Base-by-base conservation (phyloP, 306 rosid genomes). In the Prunus armeniaca region DNA sequence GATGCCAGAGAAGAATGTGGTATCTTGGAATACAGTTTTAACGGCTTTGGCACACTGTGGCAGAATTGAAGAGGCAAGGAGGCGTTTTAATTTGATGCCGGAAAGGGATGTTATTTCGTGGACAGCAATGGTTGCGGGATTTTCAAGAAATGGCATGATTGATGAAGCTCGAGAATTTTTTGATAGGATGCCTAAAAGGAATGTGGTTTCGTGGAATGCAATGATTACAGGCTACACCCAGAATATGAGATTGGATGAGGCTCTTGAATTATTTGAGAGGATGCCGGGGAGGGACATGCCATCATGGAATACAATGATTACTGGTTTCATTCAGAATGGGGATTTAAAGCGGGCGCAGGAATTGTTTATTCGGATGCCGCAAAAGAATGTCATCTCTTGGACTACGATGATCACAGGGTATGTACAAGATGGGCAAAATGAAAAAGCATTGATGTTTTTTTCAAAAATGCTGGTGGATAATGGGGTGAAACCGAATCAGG, bases 201-300 rank as follows among this genome's bases (percentile, higher is more conserved):
- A 84, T 79, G 82, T 79, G 64, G 88, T 87, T 27, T 87, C 88
- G 0, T 87, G 90, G 90, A 87, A 87, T 43, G 82, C 86, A 4
- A 84, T 87, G 75, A 65, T 87, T 34, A 81, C 86, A 0, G 88
- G 90, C 7, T 84, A 84, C 69, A 79, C 86, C 1, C 86, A 76
- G 34, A 84, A 82, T 74, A 63, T 55, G 81, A 80, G 79, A 61
- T 55, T 87, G 75, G 75, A 73, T 11, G 81, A 76, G 77, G 90
- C 90, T 14, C 65, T 82, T 20, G 77, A 79, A 56, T 69, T 87
- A 79, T 87, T 87, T 77, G 81, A 81, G 76, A 76, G 60, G 75
- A 87, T 87, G 88, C 88, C 88, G 0, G 74, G 79, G 78, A 87
- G 88, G 73, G 85, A 87, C 69, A 30, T 82, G 75, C 75, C 88